phyloP scores from a whole-genome alignment of 2,329 filamentous ascomycete genomes.

The Pleomassaria siparia region DNA sequence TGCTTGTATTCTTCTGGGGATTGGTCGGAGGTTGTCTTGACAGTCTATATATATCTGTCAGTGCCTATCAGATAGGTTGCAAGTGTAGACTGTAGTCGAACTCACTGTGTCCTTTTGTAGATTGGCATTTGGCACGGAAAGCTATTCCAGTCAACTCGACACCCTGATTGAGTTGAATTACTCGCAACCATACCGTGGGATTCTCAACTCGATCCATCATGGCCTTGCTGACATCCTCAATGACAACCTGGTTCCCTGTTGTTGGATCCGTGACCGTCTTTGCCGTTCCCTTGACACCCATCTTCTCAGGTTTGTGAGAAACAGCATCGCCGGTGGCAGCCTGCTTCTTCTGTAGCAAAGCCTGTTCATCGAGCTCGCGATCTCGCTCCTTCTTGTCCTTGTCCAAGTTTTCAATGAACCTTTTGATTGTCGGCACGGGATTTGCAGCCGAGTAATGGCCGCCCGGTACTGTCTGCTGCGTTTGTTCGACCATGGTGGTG shows the following conservation, averaged over 20 bases:
- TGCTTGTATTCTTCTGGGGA: slow-evolving; percentile 77
- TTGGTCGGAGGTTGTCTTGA: slow-evolving; percentile 71
- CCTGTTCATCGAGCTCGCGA: slow-evolving; percentile 64
- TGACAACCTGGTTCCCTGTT: slow-evolving; percentile 81
- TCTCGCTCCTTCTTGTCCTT: slow-evolving; percentile 76
- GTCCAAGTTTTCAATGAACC: slow-evolving; percentile 80
- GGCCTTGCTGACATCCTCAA: slow-evolving; percentile 75
- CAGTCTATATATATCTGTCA: slow-evolving; percentile 50
- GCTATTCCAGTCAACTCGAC: slow-evolving; percentile 44
- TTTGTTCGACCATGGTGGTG: slow-evolving; percentile 46
- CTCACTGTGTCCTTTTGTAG: slow-evolving; percentile 69
- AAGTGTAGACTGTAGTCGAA: slow-evolving; percentile 3
- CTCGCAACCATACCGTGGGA: slow-evolving; percentile 60
- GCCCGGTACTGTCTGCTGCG: slow-evolving; percentile 55
- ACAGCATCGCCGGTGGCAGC: slow-evolving; percentile 35
- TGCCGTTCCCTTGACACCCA: slow-evolving; percentile 50
- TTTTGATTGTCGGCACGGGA: slow-evolving; percentile 82
- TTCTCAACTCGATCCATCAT: slow-evolving; percentile 71
- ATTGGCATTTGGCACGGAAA: slow-evolving; percentile 89
- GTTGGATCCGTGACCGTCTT: slow-evolving; percentile 80
- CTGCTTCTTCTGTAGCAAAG: slow-evolving; percentile 48
- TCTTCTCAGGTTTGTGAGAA: slow-evolving; percentile 51
- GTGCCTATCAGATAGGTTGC: not conserved
- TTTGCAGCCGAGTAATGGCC: slow-evolving; percentile 79
- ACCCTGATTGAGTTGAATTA: not conserved